Evolutionary conservation across 176 grass and related monocot species (phyloP).

Genomic region (Tillandsia leiboldiana): DNA sequence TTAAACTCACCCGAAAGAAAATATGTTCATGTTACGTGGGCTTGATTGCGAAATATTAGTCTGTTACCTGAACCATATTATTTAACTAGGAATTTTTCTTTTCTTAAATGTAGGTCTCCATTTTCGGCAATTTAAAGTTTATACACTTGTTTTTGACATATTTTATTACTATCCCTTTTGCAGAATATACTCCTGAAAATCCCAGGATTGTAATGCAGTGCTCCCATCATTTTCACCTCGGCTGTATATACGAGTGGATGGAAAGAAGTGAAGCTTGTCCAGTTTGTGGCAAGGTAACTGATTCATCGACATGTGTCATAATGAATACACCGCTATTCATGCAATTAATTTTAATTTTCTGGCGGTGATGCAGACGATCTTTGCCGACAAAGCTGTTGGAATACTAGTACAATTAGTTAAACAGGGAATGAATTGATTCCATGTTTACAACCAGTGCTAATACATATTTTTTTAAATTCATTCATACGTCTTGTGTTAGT

Average conservation of each 20-base stretch:
- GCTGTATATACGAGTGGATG: constrained; percentile 99
- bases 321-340: neutral
- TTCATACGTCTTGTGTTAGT: neutral
- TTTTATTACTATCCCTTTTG: constrained; percentile 20
- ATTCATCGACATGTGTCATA: neutral
- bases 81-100: too few species aligned
- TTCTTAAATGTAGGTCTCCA: too few species aligned
- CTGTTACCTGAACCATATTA: too few species aligned
- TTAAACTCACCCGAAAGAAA: too few species aligned
- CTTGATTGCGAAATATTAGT: too few species aligned
- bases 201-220: constrained; percentile 86
- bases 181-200: constrained; percentile 84
- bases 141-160: constrained; percentile 5
- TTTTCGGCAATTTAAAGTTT: neutral
- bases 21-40: too few species aligned
- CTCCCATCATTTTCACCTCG: constrained; percentile 93
- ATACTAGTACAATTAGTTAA: neutral
- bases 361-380: neutral
- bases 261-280: constrained; percentile 96
- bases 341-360: constrained; percentile 4
- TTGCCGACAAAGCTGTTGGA: too few species aligned
- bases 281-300: constrained; percentile 85
- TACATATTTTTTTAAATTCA: neutral
- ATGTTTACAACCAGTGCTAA: neutral
- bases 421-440: neutral